Conservation (phyloP, 805 yeast species). For the Suhomyces sp. region DNA sequence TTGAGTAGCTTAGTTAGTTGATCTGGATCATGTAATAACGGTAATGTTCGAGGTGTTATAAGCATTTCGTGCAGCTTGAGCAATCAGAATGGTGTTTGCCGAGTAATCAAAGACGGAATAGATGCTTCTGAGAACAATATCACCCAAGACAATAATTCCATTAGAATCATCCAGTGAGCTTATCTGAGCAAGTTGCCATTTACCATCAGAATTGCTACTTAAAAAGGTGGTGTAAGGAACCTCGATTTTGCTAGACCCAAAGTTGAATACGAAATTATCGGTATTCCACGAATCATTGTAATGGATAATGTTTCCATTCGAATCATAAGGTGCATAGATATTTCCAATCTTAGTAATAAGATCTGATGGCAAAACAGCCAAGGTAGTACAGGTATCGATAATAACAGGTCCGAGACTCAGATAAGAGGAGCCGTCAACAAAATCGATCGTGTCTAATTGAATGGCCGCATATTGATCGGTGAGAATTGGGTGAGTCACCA, state of each 20-base stretch:
- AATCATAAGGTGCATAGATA: background rate
- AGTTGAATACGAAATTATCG: background rate
- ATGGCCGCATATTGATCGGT: background rate
- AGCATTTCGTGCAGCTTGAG: background rate
- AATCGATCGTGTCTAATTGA: background rate
- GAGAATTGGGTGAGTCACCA: constrained; percentile 27
- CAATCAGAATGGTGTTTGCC: background rate
- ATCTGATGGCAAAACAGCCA: background rate
- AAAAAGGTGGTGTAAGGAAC: constrained; percentile 3
- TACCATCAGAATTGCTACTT: background rate
- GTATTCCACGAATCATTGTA: background rate
- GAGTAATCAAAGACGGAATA: background rate
- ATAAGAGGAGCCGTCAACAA: background rate
- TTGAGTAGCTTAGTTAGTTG: too few species aligned
- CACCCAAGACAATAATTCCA: background rate
- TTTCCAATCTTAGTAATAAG: background rate
- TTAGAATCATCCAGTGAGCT: background rate
- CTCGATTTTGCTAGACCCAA: background rate
- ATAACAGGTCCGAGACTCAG: background rate
- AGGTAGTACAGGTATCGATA: constrained; percentile 18
- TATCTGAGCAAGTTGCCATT: background rate
- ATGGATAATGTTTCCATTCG: background rate
- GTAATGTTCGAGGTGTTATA: background rate
- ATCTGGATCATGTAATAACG: too few species aligned
- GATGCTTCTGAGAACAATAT: background rate